Conservation (phyloP, 768 basidiomycete species). For the Rickenella mellea region DNA sequence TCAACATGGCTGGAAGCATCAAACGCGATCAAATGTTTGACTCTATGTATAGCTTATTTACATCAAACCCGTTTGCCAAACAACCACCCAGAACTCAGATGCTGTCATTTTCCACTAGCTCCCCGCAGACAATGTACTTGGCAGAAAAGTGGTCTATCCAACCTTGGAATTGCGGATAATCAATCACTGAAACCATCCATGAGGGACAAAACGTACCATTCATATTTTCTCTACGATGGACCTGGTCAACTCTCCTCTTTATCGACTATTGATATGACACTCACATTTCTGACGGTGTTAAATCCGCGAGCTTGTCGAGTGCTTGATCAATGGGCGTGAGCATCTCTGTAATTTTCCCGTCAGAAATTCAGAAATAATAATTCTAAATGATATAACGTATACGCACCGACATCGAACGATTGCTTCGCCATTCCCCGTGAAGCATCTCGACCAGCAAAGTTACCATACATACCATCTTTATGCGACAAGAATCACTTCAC, state of each 20-base stretch:
- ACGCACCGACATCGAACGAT: constrained; percentile 82
- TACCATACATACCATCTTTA: constrained; percentile 93
- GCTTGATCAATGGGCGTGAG: constrained; percentile 81
- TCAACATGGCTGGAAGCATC: too few relatives aligned
- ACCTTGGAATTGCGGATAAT: constrained; percentile 29
- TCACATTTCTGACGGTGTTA: constrained; percentile 76
- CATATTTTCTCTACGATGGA: constrained; percentile 74
- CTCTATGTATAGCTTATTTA: too few relatives aligned
- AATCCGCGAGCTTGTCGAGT: constrained; percentile 73
- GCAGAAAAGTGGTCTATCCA: constrained; percentile 92
- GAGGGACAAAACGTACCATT: constrained; percentile 40
- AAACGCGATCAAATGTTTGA: too few relatives aligned
- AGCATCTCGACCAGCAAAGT: constrained; percentile 95
- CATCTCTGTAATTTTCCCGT: constrained; percentile 51
- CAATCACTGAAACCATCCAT: not conserved
- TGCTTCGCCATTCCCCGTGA: constrained; percentile 97
- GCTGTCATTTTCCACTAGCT: constrained; percentile 73
- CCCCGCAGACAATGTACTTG: constrained; percentile 89
- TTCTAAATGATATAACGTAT: not conserved
- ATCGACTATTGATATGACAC: constrained; percentile 18
- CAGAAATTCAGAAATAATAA: not conserved
- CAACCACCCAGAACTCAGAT: too few relatives aligned
- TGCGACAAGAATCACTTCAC: not conserved
- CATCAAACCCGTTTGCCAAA: too few relatives aligned
- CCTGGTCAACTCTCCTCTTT: not conserved